Evolutionary conservation across 169 alveolate species (phyloP), one percentile per base, ranked within the genome.

Genomic region (Eimeria falciformis): DNA sequence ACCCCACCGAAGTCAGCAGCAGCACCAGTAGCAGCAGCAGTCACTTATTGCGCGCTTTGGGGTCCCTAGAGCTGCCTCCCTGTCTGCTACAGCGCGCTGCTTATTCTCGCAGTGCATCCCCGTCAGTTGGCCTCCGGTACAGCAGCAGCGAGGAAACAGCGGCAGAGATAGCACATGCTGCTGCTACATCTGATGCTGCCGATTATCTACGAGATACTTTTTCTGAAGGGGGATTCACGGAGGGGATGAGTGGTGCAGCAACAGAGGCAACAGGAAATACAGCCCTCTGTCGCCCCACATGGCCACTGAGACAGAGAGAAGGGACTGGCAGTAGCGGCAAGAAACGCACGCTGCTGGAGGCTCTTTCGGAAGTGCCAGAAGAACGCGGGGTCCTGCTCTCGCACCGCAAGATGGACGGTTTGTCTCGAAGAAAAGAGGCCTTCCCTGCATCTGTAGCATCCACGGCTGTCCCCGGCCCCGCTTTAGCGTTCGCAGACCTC

Each of bases 101-200:
- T 2, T 33, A 11, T 37, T 29, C 56, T 23, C 47, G 50, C 82
- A 33, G 55, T 55, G 55, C 50, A 12, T 33, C 50, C 40, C 55
- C 55, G 18, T 25, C 56, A 37, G 82, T 23, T 6, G 56, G 55
- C 3, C 2, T 18, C 27, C 55, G 21, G 40, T 5, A 55, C 56
- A 71, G 82, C 82, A 71, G 55, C 82, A 71, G 82, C 82, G 82
- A 71, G 82, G 82, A 71, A 55, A 23, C 82, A 40, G 50, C 25
- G 47, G 27, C 82, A 17, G 82, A 71, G 23, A 33, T 40, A 37
- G 82, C 82, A 40, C 46, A 25, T 12, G 82, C 82, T n/a, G 58
- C 82, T 37, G 71, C 71, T 9, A 27, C 71, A 14, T 14, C 33
- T n/a, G 82, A 25, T 12, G 56, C 82, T 17, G 82, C 82, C 18